phyloP scores from a whole-genome alignment of 176 grass and related monocot genomes.

The Aegilops sharonensis region DNA sequence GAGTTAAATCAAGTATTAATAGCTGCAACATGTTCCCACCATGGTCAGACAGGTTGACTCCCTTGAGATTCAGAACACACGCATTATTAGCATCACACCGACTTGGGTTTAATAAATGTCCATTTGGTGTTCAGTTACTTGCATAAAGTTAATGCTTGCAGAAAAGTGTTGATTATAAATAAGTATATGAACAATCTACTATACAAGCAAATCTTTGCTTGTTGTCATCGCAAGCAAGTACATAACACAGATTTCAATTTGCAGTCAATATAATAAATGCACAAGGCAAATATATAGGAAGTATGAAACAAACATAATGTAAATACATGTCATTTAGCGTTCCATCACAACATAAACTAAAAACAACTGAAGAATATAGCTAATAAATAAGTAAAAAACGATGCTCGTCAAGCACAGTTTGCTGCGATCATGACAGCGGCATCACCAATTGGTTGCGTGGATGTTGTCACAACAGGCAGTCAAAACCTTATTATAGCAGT shows the following conservation, averaged over 20 bases:
- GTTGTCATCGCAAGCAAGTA: neutral
- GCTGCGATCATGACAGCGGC: no score
- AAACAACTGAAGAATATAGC: no score
- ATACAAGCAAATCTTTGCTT: neutral
- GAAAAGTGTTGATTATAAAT: neutral
- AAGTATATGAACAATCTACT: neutral
- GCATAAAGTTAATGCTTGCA: neutral
- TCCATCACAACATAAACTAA: no score
- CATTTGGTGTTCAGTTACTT: neutral
- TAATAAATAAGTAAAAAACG: no score
- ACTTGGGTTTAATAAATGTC: neutral
- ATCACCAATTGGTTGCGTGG: no score
- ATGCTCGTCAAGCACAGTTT: no score
- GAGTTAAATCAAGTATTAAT: constrained; percentile 12
- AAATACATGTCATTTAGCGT: no score
- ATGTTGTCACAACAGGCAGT: no score
- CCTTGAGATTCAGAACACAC: neutral
- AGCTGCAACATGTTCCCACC: neutral
- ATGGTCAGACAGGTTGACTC: neutral
- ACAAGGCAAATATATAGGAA: no score
- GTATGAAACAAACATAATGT: no score
- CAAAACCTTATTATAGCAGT: no score
- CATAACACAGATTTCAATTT: neutral
- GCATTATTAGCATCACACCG: neutral
- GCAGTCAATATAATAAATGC: no score